Evolutionary conservation across 768 basidiomycete species (phyloP).

Genomic region (Mycena venus): DNA sequence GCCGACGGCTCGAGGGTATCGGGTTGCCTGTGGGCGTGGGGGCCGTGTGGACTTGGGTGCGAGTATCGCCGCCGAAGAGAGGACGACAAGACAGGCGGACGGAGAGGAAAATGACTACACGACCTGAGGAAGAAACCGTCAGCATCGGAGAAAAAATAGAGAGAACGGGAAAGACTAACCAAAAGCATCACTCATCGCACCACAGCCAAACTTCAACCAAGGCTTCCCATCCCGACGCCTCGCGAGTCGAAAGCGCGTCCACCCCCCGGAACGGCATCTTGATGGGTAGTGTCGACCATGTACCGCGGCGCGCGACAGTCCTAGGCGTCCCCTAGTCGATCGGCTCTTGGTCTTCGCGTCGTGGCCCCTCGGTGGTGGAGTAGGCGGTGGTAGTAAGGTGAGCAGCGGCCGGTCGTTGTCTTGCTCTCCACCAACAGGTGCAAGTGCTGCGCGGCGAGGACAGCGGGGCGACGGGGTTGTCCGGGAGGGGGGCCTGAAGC

Average conservation of each 20-base stretch:
- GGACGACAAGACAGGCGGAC: neutral
- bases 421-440: neutral
- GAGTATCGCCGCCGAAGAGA: neutral
- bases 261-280: conserved; percentile 6
- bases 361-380: conserved; percentile 1
- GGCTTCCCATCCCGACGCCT: conserved; percentile 11
- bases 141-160: neutral
- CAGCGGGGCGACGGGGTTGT: conserved; percentile 7
- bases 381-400: neutral
- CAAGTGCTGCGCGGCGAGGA: neutral
- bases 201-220: neutral
- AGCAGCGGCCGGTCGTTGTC: neutral
- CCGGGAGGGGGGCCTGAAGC: neutral
- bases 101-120: neutral
- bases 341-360: conserved; percentile 18
- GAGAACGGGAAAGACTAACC: neutral
- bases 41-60: neutral
- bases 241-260: conserved; percentile 22
- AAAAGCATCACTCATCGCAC: neutral
- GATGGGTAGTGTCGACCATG: conserved; percentile 10
- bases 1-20: neutral
- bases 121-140: neutral
- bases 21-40: neutral
- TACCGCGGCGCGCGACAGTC: conserved; percentile 14
- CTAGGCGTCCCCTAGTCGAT: conserved; percentile 6